phyloP scores from a whole-genome alignment of 495 filamentous ascomycete species.

The Neurospora sp. region DNA sequence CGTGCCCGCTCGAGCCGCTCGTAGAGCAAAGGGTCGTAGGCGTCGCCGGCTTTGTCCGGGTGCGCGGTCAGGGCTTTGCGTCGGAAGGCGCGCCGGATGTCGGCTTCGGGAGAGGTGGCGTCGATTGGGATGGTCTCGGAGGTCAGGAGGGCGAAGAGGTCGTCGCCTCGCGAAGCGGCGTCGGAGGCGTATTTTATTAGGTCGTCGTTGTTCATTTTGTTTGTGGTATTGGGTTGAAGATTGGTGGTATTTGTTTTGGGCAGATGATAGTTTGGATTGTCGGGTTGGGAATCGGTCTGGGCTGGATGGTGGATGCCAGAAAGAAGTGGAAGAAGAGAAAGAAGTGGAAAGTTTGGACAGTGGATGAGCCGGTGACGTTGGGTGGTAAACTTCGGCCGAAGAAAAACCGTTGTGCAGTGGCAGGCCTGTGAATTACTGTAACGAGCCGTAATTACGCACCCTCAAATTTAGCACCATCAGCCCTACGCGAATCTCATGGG shows the following conservation, averaged over 20 bases:
- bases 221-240: not conserved
- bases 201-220: conserved; percentile 23
- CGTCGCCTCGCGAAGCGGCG: conserved; percentile 27
- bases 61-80: conserved; percentile 38
- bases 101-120: conserved; percentile 28
- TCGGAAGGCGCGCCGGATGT: conserved; percentile 37
- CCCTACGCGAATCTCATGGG: not conserved
- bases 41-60: conserved; percentile 38
- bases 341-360: not conserved
- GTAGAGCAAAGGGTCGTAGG: conserved; percentile 37
- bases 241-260: not conserved
- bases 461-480: not conserved
- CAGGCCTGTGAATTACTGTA: not conserved
- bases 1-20: conserved; percentile 37
- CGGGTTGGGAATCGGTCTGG: not conserved
- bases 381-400: not conserved
- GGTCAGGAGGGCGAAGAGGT: conserved; percentile 36
- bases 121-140: conserved; percentile 12
- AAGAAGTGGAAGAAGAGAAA: not conserved
- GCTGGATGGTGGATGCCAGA: not conserved
- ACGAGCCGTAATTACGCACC: not conserved
- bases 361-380: not conserved
- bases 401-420: not conserved
- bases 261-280: not conserved
- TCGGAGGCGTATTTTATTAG: conserved; percentile 32